Base-by-base conservation (phyloP, 2,329 filamentous ascomycete species). In the Cladosporium sp. region DNA sequence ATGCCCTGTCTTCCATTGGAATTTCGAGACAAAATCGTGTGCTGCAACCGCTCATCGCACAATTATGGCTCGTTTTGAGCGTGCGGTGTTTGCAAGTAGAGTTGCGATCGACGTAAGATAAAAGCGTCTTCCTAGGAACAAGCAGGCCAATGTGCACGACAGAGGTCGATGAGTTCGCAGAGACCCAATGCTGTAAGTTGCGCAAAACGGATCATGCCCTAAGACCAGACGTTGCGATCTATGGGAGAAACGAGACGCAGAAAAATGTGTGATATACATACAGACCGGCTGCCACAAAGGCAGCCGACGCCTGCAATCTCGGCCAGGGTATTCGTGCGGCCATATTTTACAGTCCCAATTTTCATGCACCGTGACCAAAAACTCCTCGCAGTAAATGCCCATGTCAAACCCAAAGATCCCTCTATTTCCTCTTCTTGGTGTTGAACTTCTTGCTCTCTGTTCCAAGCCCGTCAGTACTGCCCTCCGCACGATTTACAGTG, bases 401-500 rank as follows among this genome's bases (percentile, higher is more conserved):
- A 28, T 16, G 11, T 49, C 31, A 49, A 33, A 42, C 35, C 31
- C 14, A 22, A 34, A 43, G 14, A 50, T 31, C 16, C 32, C 28
- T 43, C 41, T 41, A 52, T 46, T 42, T 52, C 48, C 49, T 55
- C 53, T 55, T 55, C 53, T 55, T 55, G 43, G 43, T 40, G 48
- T 52, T 46, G 40, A 52, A 46, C 49, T 55, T 55, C 46, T 55
- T 55, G 44, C 53, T 55, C 49, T 55, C 53, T 51, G 52, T 37
- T 11, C 16, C 6, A 43, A 9, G 22, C 2, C 38, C 14, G 48
- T 50, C 33, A 50, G 32, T 31, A 32, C 38, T 3, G 31, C 18
- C 6, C 8, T 32, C 10, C 16, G 18, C 10, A 3, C 2, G n/a
- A 10, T 7, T 3, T 5, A 6, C 9, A 34, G 14, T 9, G 10